phyloP scores from a whole-genome alignment of 164 flowering plant species.

The Tinospora cordifolia region DNA sequence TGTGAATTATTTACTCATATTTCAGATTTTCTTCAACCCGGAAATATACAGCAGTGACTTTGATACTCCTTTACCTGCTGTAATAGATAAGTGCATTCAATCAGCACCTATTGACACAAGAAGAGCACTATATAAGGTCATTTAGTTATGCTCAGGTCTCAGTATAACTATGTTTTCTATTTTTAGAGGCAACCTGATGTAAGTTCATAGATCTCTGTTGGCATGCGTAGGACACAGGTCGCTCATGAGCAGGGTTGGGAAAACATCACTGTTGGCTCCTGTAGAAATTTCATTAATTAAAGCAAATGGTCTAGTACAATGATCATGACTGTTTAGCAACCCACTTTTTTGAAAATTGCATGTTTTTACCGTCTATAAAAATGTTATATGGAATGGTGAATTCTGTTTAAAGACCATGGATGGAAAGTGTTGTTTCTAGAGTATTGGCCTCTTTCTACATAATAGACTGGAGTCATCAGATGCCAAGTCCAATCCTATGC shows the following conservation, averaged over 20 bases:
- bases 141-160: conserved; percentile 1
- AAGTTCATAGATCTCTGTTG: conserved; percentile 1
- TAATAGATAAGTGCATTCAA: conserved; percentile 94
- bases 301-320: neutral
- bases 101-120: conserved; percentile 98
- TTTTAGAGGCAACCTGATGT: neutral
- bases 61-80: conserved; percentile 72
- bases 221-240: neutral
- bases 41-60: conserved; percentile 79
- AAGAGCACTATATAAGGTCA: conserved; percentile 90
- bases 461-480: neutral
- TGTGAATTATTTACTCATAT: conserved; percentile 1
- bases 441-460: neutral
- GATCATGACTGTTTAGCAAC: neutral
- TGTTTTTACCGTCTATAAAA: neutral
- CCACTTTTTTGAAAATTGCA: neutral
- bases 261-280: neutral
- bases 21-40: conserved; percentile 88
- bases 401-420: neutral
- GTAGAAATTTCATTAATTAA: neutral
- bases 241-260: neutral
- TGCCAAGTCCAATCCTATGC: neutral
- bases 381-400: neutral
- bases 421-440: neutral
- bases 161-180: neutral